These are phyloP conservation scores for Naematelia encephala DNA, from an alignment of 768 basidiomycete genomes.

Conservation along the genomic window DNA sequence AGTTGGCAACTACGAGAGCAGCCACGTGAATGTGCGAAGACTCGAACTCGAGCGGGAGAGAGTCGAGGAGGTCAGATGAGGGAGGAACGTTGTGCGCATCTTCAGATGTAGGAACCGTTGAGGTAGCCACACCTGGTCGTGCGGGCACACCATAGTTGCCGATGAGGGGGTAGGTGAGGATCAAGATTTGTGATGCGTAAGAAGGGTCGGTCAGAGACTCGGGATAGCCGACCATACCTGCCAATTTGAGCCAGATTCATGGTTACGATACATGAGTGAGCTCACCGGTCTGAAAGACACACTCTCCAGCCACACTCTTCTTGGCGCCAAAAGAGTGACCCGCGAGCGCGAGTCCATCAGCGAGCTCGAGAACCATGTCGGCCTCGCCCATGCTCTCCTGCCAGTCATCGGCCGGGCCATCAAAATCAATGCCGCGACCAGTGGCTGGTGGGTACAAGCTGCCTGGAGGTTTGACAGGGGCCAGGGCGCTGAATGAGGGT, in stretches of 20 bases:
- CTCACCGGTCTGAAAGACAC: constrained; percentile 98
- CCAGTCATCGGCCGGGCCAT: constrained; percentile 34
- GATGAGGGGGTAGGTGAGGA: constrained; percentile 92
- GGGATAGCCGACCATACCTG: constrained; percentile 99
- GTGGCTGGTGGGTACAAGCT: constrained; percentile 49
- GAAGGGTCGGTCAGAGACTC: constrained; percentile 98
- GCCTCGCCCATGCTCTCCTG: constrained; percentile 42
- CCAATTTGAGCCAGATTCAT: constrained; percentile 11
- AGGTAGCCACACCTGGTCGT: constrained; percentile 52
- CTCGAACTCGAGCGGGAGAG: constrained; percentile 70
- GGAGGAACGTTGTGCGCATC: constrained; percentile 50
- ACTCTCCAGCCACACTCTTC: constrained; percentile 93
- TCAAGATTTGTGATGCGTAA: constrained; percentile 95
- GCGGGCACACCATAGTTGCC: constrained; percentile 97
- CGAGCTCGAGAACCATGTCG: constrained; percentile 73
- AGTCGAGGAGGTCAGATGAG: constrained; percentile 44
- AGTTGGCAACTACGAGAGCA: constrained; percentile 86
- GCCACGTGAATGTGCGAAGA: constrained; percentile 91
- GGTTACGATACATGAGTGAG: neutral
- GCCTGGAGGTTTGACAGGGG: constrained; percentile 23
- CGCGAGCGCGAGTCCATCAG: constrained; percentile 79
- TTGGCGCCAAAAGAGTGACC: constrained; percentile 93
- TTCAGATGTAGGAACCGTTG: constrained; percentile 32
- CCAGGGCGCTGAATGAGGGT: constrained; percentile 21
- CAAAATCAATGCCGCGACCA: constrained; percentile 41